Conservation (phyloP, 257 asterid genomes). For the Gentiana dahurica region DNA sequence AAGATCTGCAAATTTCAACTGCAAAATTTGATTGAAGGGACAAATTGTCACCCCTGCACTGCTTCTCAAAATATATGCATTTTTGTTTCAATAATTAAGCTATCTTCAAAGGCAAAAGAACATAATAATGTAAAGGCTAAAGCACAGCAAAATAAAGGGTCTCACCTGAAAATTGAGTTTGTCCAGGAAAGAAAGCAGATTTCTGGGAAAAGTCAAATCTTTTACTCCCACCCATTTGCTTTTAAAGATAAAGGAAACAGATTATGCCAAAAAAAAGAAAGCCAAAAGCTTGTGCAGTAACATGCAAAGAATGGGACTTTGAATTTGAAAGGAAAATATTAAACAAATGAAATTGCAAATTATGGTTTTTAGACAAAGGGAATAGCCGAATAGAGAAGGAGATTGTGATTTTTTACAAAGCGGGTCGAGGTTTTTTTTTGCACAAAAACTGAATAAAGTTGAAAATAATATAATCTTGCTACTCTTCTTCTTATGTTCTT, state of each 20-base stretch:
- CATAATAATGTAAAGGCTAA: neutral
- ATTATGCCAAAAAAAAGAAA: neutral
- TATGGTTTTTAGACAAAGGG: conserved; percentile 40
- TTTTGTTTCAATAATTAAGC: no score
- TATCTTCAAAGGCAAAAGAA: neutral
- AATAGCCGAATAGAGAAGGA: conserved; percentile 5
- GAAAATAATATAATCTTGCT: no score
- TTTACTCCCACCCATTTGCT: neutral
- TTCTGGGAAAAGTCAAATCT: neutral
- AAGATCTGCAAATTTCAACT: no score
- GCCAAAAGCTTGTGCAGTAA: conserved; percentile 8
- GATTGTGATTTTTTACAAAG: conserved; percentile 1
- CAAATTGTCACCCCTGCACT: no score
- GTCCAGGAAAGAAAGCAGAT: neutral
- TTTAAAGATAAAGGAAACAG: neutral
- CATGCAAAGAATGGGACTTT: conserved; percentile 4
- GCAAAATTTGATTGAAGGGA: no score
- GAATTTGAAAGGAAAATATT: conserved; percentile 1
- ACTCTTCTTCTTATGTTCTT: no score
- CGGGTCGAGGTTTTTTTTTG: no score
- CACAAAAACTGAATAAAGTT: no score
- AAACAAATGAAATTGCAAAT: conserved; percentile 14
- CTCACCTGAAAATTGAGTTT: neutral
- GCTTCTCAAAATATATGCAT: no score
- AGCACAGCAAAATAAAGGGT: neutral